Conservation (phyloP, 805 yeast species). For the Teunomyces funiuensis region DNA sequence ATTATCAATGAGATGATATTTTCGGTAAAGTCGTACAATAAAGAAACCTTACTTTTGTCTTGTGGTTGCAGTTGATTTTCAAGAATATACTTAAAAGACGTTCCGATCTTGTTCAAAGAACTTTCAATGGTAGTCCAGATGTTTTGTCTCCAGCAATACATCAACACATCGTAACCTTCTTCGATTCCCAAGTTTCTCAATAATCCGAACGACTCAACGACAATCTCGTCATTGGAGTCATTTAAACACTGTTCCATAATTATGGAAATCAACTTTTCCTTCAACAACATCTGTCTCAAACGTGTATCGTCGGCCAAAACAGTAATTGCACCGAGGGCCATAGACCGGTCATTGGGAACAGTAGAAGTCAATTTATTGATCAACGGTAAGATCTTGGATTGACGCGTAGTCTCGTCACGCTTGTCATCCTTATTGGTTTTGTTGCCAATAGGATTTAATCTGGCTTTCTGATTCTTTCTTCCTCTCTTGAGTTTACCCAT, state of each 20-base stretch:
- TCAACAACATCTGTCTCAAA: conserved; percentile 62
- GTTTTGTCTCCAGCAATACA: conserved; percentile 72
- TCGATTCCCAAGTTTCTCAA: conserved; percentile 78
- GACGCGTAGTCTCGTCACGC: conserved; percentile 49
- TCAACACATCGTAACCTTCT: conserved; percentile 83
- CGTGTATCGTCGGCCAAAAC: conserved; percentile 68
- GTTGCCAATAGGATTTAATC: conserved; percentile 36
- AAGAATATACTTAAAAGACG: conserved; percentile 46
- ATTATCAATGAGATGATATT: conserved; percentile 68
- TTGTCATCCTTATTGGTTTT: conserved; percentile 15
- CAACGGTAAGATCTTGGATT: conserved; percentile 65
- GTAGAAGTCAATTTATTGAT: conserved; percentile 61
- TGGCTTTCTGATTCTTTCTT: conserved; percentile 35
- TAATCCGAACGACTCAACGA: conserved; percentile 78
- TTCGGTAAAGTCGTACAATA: conserved; percentile 68
- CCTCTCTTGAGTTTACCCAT: conserved; percentile 81
- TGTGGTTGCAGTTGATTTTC: conserved; percentile 19
- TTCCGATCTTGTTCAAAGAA: conserved; percentile 51
- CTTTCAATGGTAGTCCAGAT: conserved; percentile 63
- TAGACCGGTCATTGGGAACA: conserved; percentile 68
- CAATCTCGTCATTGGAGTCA: conserved; percentile 70
- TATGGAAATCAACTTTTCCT: conserved; percentile 67
- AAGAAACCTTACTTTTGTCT: conserved; percentile 44
- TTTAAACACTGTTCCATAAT: conserved; percentile 63
- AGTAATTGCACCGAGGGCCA: conserved; percentile 74